A percentile compares a stretch with the other conserved stretches of the same genome.
These are phyloP conservation scores for Serendipita sp. DNA, from an alignment of 768 basidiomycete genomes.

Conservation along the genomic window DNA sequence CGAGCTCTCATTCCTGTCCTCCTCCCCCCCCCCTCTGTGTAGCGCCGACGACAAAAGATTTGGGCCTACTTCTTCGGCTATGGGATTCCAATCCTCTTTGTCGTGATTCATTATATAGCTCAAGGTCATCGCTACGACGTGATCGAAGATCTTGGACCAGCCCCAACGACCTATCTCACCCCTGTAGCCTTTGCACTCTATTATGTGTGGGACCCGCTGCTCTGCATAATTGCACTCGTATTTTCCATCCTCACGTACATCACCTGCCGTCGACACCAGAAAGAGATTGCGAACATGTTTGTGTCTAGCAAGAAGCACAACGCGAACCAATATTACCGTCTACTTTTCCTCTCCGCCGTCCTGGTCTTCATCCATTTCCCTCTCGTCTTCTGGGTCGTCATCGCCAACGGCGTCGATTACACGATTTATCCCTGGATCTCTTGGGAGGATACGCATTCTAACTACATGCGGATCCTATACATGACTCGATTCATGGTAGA, in stretches of 20 bases:
- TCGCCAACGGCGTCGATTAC: not conserved
- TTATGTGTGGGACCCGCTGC: conserved; percentile 16
- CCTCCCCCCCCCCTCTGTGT: not conserved
- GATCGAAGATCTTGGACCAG: conserved; percentile 43
- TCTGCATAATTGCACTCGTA: not conserved
- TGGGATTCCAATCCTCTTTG: not conserved
- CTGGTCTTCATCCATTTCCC: not conserved
- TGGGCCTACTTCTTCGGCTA: not conserved
- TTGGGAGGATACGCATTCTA: conserved; percentile 33
- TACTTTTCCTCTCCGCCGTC: not conserved
- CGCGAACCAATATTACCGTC: not conserved
- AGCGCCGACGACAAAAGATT: not conserved
- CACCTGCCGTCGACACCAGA: not conserved
- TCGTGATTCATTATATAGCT: conserved; percentile 26
- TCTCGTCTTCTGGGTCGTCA: not conserved
- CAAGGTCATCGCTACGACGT: conserved; percentile 51
- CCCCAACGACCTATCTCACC: conserved; percentile 33
- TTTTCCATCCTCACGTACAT: not conserved
- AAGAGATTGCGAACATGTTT: not conserved
- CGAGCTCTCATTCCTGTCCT: not conserved
- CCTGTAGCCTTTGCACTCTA: conserved; percentile 30
- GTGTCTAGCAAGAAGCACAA: not conserved
- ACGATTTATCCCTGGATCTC: conserved; percentile 27
- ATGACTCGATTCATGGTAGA: not conserved
- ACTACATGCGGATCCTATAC: conserved; percentile 15